Base-by-base conservation (phyloP, 129 eudicot genomes). In the Centrapalus pauciflorus region DNA sequence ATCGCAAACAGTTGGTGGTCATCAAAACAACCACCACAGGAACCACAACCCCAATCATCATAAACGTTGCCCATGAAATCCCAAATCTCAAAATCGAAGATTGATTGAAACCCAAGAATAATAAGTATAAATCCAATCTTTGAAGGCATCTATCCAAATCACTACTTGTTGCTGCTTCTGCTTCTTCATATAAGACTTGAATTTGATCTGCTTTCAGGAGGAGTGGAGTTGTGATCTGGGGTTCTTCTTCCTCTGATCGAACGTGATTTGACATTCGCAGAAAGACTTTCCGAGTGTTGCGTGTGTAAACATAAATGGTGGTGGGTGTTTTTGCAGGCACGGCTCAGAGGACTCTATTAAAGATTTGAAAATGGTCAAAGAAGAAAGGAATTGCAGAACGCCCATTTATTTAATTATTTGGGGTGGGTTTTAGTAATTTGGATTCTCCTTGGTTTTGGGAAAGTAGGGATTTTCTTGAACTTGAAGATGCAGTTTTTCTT, bases 71-170 rank as follows among this genome's bases (percentile, higher is more conserved):
- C 95, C 95, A 87, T 45, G 95, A 81, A 2, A 78, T 9, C 67
- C 73, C 71, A 66, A 83, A 35, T 14, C 73, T 76, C 59, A 55
- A 55, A 4, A 72, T 43, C 0, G 84, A 72, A 34, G 77, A 46
- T 64, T 87, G 95, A 14, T 81, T 68, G 46, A 75, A 87, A 5
- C 95, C 95, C 72, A 87, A 16, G 0, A 83, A 45, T 9, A 79
- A 52, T 14, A 87, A 51, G n/a, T 71, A 81, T 19, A 37, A 66
- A 26, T 83, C 85, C 57, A 87, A 58, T 19, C 45, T 37, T 54
- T 72, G 81, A 58, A 87, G 95, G 62, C 77, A 55, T 45, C 64
- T 69, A 46, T 83, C 83, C 7, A 87, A 74, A 63, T 55, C 62
- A 41, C 71, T 61, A 28, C 71, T 74, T 7, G 25, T 45, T n/a